phyloP scores from a whole-genome alignment of 371 early-diverging fungal species.

The Apophysomyces elegans region DNA sequence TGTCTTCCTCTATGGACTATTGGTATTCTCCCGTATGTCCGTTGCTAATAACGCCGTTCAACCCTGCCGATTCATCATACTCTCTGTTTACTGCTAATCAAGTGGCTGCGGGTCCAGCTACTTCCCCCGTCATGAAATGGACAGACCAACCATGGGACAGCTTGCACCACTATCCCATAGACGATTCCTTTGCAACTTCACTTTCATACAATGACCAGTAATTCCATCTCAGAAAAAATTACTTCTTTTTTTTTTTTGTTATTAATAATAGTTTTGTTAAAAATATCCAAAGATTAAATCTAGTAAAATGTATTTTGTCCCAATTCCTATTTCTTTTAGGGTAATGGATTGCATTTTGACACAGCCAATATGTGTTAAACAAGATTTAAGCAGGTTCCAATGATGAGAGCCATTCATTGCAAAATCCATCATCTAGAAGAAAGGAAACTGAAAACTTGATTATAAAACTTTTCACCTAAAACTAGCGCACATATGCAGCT shows the following conservation, averaged over 20 bases:
- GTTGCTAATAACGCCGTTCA: neutral
- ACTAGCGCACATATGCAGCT: too few species aligned
- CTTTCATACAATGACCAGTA: neutral
- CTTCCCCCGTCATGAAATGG: neutral
- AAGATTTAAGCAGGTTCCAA: too few species aligned
- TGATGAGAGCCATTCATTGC: too few species aligned
- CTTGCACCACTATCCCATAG: neutral
- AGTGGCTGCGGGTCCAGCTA: neutral
- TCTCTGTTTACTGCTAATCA: neutral
- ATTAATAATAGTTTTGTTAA: neutral
- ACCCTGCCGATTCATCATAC: neutral
- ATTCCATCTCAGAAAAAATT: neutral
- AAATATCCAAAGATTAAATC: too few species aligned
- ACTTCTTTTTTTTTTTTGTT: neutral
- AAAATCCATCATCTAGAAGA: too few species aligned
- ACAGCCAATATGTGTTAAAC: too few species aligned
- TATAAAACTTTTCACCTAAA: too few species aligned
- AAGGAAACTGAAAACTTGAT: too few species aligned
- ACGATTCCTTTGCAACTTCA: neutral
- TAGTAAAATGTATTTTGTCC: too few species aligned
- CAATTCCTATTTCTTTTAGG: too few species aligned
- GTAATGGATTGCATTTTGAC: too few species aligned
- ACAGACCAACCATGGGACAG: neutral
- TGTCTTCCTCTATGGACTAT: neutral
- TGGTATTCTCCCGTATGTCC: conserved; percentile 3